phyloP scores from a whole-genome alignment of 1,284 basidiomycete species.

The Porogramme epimiltina region DNA sequence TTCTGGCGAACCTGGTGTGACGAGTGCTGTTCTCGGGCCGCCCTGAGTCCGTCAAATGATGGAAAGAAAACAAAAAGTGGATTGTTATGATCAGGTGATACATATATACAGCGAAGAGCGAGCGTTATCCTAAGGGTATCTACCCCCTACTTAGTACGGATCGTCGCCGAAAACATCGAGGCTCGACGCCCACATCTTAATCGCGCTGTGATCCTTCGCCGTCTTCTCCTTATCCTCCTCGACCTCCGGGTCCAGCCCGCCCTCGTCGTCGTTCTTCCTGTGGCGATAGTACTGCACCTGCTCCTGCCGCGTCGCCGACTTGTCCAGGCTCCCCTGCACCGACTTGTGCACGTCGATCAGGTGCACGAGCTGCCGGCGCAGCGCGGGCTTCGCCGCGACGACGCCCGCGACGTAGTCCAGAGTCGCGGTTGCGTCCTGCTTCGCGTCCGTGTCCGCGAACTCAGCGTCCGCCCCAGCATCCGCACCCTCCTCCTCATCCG shows the following conservation, averaged over 20 bases:
- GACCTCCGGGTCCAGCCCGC: constrained; percentile 7
- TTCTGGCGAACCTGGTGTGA: too few relatives aligned
- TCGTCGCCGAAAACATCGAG: constrained; percentile 11
- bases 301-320: neutral
- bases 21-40: too few relatives aligned
- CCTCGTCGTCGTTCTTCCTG: constrained; percentile 1
- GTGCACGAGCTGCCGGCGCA: constrained; percentile 41
- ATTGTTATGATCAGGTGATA: too few relatives aligned
- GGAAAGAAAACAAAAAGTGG: too few relatives aligned
- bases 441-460: neutral
- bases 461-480: constrained; percentile 11
- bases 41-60: too few relatives aligned
- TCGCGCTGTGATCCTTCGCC: constrained; percentile 5
- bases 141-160: too few relatives aligned
- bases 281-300: neutral
- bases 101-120: too few relatives aligned
- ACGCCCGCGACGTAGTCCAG: constrained; percentile 25
- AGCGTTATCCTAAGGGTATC: too few relatives aligned
- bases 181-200: neutral
- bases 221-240: constrained; percentile 9
- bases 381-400: constrained; percentile 18
- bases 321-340: constrained; percentile 30
- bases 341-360: constrained; percentile 48
- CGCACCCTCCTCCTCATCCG: constrained; percentile 4
- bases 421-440: neutral